Evolutionary conservation across 805 yeast species (phyloP), one percentile per base, ranked within the genome.

Genomic region (Saturnispora ahearnii): DNA sequence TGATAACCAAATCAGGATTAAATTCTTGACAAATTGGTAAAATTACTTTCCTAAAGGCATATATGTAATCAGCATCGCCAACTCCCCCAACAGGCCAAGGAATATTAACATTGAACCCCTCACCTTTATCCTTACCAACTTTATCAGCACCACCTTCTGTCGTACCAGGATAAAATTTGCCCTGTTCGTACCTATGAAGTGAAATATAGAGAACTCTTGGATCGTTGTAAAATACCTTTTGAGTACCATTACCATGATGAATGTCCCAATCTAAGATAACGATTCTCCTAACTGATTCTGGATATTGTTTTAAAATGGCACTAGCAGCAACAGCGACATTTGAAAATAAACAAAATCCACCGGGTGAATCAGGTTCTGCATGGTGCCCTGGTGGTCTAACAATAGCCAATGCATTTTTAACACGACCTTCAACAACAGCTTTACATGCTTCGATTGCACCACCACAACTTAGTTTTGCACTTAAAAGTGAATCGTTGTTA

Each of bases 381-480:
- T 93, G 99, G 69, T 93, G 99, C 6, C 99, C 99, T 0, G 99
- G 99, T 1, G 99, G 99, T 56, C 99, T 79, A 13, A 93, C 96
- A 7, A 93, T 87, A 0, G 99, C 99, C 45, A 93, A 62, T 0
- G 97, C 82, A 63, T 93, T 93, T 62, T 88, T 88, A 30, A 91
- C 98, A 50, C 76, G 71, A 3, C 96, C 95, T 63, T 90, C 97
- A 9, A 93, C 85, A 21, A 93, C 98, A 0, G 98, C 96, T 56
- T 81, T 79, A 65, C 98, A 90, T 1, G 96, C 96, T 66, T 93
- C 98, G 46, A 93, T 93, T 30, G 96, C 84, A 34, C 99, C 98
- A 50, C 99, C 99, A 63, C 97, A 91, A 37, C 96, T 83, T 38
- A 95, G 73, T 63, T 84, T 85, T 2, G 98, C 99, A 54, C 95